A percentile compares a stretch with the other conserved stretches of the same genome.
These are phyloP conservation scores for Lasiodiplodia sp. DNA, from an alignment of 2,329 filamentous ascomycete species.

Conservation along the genomic window DNA sequence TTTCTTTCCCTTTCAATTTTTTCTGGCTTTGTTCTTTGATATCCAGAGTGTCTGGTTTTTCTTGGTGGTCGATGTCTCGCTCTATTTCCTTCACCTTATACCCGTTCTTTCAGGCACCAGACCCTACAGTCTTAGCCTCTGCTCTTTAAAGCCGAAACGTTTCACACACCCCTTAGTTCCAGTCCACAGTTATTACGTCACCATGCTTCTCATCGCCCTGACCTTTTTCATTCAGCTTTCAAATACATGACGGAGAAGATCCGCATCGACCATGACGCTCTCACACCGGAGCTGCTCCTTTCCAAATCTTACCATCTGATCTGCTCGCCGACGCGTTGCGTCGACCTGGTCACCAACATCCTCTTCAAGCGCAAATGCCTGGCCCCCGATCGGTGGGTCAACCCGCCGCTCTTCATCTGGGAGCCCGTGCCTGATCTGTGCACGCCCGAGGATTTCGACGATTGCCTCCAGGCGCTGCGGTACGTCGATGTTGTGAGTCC, in stretches of 20 bases:
- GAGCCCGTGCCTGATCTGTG: slow-evolving; percentile 93
- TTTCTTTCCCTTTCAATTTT: neutral
- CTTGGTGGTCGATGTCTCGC: slow-evolving; percentile 11
- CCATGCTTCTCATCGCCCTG: neutral
- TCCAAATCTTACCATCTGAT: slow-evolving; percentile 87
- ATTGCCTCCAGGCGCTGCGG: slow-evolving; percentile 60
- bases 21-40: neutral
- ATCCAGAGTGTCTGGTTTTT: neutral
- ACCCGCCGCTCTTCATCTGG: slow-evolving; percentile 82
- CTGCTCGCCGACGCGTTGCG: slow-evolving; percentile 79
- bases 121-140: neutral
- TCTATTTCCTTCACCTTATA: slow-evolving; percentile 11
- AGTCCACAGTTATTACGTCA: slow-evolving; percentile 8
- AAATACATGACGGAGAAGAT: slow-evolving; percentile 87
- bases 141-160: neutral
- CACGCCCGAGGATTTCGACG: slow-evolving; percentile 67
- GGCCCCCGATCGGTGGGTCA: slow-evolving; percentile 36
- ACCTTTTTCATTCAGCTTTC: slow-evolving; percentile 63
- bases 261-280: slow-evolving; percentile 75
- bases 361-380: slow-evolving; percentile 57
- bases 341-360: slow-evolving; percentile 77
- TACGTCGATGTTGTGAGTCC: slow-evolving; percentile 71
- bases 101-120: slow-evolving; percentile 30
- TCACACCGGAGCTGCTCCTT: slow-evolving; percentile 70
- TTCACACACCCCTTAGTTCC: neutral